Base-by-base conservation (phyloP, 1,284 basidiomycete species). In the Cutaneotrichosporon mucoides region DNA sequence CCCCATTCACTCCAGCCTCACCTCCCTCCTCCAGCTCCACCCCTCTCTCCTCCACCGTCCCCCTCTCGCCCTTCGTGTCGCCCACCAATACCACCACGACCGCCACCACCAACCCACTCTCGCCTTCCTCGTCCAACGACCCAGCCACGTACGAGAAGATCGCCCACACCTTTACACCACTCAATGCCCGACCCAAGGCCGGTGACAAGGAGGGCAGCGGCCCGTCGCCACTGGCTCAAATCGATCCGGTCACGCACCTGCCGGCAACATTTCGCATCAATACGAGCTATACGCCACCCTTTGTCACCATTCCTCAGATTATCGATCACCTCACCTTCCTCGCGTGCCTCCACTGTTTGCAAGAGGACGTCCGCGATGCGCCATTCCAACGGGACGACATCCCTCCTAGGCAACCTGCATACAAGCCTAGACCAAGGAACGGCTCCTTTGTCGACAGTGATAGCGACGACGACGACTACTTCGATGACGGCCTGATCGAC, bases 301-400 rank as follows among this genome's bases (percentile, higher is more conserved):
- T 65, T 11, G 60, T 65, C 11, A 61, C 60, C 8, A 43, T 65
- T 16, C 60, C 60, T 6, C 49, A 69, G 76, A 49, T 47, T 16
- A 59, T 57, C 37, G 53, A 65, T 53, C 68, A 69, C 56, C 56
- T 70, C n/a, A 63, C 55, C 4, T 64, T 70, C 54, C 62, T 70
- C 8, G 45, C 59, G 3, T 64, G 63, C 13, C 53, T 70, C 11
- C 57, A 59, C 33, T 44, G 57, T 2, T 49, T 66, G 38, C 65
- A 59, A 24, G 53, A 61, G 42, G 63, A 65, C 16, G 60, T 61
- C 34, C 59, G 60, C 48, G 57, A 55, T 10, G 55, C 50, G 42
- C 56, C 47, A 2, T 34, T 36, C 2, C 13, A 16, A 7, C 45
- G 42, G n/a, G 8, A 35, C 37, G 12, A 55, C 12, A 35, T 37